Percentiles rank a stretch among this genome's conserved stretches.
Conservation (phyloP, 192 early-diverging fungal species). For the Geranomyces michiganensis region DNA sequence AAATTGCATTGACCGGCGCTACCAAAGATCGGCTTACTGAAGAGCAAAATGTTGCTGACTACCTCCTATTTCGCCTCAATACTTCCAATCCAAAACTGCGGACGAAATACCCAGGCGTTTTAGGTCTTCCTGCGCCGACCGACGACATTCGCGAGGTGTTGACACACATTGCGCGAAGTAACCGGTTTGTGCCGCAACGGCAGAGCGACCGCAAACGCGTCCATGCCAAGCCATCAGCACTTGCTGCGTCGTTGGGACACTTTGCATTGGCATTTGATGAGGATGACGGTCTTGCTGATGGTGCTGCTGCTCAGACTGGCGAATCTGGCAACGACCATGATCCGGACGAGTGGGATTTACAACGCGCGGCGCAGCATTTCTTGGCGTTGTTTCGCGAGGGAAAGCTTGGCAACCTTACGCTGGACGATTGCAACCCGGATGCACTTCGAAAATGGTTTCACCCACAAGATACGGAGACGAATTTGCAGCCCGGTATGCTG, state of each 20-base stretch:
- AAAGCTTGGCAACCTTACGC: conserved; percentile 73
- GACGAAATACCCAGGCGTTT: conserved; percentile 54
- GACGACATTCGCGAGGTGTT: conserved; percentile 73
- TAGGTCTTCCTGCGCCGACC: conserved; percentile 65
- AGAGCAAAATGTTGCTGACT: conserved; percentile 84
- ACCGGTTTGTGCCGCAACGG: conserved; percentile 9
- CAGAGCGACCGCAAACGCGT: not conserved
- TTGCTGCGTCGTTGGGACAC: not conserved
- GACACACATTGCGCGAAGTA: conserved; percentile 53
- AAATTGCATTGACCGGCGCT: conserved; percentile 86
- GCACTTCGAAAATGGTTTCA: not conserved
- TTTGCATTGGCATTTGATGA: conserved; percentile 32
- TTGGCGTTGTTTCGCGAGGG: conserved; percentile 83
- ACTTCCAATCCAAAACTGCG: conserved; percentile 9
- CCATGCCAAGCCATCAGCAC: not conserved
- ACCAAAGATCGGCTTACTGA: conserved; percentile 86
- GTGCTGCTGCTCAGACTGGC: conserved; percentile 63
- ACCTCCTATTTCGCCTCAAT: conserved; percentile 85
- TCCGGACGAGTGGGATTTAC: conserved; percentile 66
- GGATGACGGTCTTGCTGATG: conserved; percentile 10
- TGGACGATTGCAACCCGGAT: conserved; percentile 69
- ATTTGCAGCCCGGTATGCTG: too few species aligned
- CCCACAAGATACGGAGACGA: too few species aligned
- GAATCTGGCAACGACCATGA: conserved; percentile 35
- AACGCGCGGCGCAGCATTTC: conserved; percentile 71